These are phyloP conservation scores for Fusarium compactum DNA, from an alignment of 2,329 filamentous ascomycete species.

Conservation along the genomic window DNA sequence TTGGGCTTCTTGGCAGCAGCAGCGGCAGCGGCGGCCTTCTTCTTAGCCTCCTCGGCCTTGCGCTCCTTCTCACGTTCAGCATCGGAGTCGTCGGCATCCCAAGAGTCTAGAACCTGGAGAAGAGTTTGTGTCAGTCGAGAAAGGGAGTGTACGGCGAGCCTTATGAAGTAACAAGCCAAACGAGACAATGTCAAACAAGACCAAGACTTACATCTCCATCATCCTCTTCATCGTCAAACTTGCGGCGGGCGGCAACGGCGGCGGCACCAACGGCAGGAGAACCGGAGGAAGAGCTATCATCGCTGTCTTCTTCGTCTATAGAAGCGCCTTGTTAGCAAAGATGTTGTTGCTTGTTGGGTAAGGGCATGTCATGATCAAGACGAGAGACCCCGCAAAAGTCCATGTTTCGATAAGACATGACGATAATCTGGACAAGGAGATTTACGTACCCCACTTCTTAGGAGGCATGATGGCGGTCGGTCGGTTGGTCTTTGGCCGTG, in stretches of 20 bases:
- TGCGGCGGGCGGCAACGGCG: conserved; percentile 58
- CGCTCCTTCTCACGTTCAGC: conserved; percentile 95
- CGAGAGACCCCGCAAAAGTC: conserved; percentile 26
- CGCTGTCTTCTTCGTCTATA: conserved; percentile 57
- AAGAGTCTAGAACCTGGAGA: conserved; percentile 88
- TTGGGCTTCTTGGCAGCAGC: conserved; percentile 93
- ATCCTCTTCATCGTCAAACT: conserved; percentile 95
- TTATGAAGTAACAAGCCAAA: not conserved
- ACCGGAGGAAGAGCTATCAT: conserved; percentile 52
- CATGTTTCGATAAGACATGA: conserved; percentile 24
- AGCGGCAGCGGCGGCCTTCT: conserved; percentile 88
- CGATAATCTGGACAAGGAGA: conserved; percentile 9
- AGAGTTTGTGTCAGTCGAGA: conserved; percentile 6
- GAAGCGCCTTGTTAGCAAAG: conserved; percentile 22
- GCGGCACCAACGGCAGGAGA: conserved; percentile 55
- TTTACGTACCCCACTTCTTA: conserved; percentile 58
- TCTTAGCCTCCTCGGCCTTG: conserved; percentile 87
- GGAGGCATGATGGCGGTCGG: conserved; percentile 57
- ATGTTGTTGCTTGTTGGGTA: not conserved
- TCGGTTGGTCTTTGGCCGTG: conserved; percentile 9
- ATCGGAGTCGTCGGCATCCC: conserved; percentile 97
- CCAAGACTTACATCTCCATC: conserved; percentile 76
- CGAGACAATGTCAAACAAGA: not conserved
- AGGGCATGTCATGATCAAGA: conserved; percentile 4
- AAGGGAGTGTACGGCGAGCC: too few species aligned